Evolutionary conservation across 768 basidiomycete species (phyloP).

Genomic region (Calocybe gangraenosa): DNA sequence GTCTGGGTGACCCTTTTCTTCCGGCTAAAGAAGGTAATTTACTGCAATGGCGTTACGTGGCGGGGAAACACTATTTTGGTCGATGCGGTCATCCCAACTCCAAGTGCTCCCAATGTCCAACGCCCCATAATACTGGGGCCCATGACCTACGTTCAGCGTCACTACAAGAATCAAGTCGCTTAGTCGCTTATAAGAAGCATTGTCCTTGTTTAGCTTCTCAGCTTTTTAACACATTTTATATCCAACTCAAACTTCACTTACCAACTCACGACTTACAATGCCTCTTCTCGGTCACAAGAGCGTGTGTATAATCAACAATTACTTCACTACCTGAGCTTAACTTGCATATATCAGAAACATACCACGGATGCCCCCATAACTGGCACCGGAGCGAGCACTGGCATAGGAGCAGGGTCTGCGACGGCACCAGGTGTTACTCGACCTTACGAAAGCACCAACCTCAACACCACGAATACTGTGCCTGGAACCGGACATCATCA

Average conservation of each 20-base stretch:
- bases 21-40: too few relatives aligned
- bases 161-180: too few relatives aligned
- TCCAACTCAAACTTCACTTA: neutral
- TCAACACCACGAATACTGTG: neutral
- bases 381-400: constrained; percentile 1
- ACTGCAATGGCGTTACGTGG: too few relatives aligned
- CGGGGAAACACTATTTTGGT: too few relatives aligned
- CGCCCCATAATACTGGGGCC: neutral
- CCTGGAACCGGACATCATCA: neutral
- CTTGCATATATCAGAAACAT: constrained; percentile 9
- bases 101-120: neutral
- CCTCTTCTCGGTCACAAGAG: constrained; percentile 27
- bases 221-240: neutral
- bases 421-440: neutral
- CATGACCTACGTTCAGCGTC: constrained; percentile 7
- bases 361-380: constrained; percentile 3
- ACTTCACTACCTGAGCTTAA: too few relatives aligned
- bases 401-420: neutral
- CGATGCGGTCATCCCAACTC: too few relatives aligned
- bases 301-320: too few relatives aligned
- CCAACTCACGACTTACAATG: constrained; percentile 16
- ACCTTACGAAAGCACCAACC: neutral
- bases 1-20: too few relatives aligned
- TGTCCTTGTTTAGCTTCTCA: neutral
- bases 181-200: neutral